A percentile compares a stretch with the other conserved stretches of the same genome.
Conservation (phyloP, 805 yeast genomes). For the Starmera dryadoides region DNA sequence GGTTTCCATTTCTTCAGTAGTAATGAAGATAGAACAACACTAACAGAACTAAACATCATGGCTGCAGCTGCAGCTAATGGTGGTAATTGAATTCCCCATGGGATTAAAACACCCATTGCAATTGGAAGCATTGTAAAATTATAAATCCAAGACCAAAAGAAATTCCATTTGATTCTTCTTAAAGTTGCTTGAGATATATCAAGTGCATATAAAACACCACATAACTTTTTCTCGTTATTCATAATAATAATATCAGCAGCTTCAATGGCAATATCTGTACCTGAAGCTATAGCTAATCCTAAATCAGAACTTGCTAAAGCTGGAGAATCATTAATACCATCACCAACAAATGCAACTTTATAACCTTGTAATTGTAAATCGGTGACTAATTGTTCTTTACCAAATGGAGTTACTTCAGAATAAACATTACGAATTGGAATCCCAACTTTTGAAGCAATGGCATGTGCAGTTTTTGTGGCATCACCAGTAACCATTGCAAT, state of each 20-base stretch:
- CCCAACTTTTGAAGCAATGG: constrained; percentile 61
- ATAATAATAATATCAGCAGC: constrained; percentile 90
- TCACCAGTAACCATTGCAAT: constrained; percentile 94
- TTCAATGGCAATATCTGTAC: constrained; percentile 94
- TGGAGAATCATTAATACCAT: constrained; percentile 97
- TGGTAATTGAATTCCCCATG: constrained; percentile 67
- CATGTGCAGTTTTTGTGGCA: constrained; percentile 48
- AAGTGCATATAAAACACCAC: constrained; percentile 51
- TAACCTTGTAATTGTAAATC: constrained; percentile 40
- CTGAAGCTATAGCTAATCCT: constrained; percentile 88
- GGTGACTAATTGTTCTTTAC: constrained; percentile 62
- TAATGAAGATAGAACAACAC: constrained; percentile 79
- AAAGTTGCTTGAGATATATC: constrained; percentile 69
- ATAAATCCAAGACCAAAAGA: constrained; percentile 81
- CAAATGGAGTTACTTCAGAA: constrained; percentile 71
- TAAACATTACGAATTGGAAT: constrained; percentile 57
- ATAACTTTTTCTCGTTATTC: constrained; percentile 30
- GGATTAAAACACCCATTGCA: constrained; percentile 88
- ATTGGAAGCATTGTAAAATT: constrained; percentile 83
- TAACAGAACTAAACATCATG: constrained; percentile 89
- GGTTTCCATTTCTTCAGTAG: constrained; percentile 60
- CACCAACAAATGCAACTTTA: constrained; percentile 85
- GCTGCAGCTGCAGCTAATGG: constrained; percentile 89
- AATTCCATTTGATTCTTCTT: constrained; percentile 68
- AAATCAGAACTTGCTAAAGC: constrained; percentile 84